A percentile compares a stretch with the other conserved stretches of the same genome.
Evolutionary conservation across 352 stramenopile species (phyloP).

Genomic region (Phytophthora colocasiae): DNA sequence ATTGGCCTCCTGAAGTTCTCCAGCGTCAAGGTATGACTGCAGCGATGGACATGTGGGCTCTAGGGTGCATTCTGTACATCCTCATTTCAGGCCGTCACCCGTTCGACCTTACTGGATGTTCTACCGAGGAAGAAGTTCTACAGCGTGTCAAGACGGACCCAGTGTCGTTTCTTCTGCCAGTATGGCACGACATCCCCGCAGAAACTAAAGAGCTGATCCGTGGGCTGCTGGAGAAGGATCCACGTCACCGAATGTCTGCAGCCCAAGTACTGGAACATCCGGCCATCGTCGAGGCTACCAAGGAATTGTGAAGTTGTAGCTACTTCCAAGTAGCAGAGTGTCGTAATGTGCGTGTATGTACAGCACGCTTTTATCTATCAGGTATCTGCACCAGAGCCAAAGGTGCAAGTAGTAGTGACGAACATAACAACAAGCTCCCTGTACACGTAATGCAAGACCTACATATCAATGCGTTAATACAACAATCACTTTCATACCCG

Average conservation of each 20-base stretch:
- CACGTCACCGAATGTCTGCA: slow-evolving; percentile 50
- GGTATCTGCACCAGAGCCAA: slow-evolving; percentile 1
- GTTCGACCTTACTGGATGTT: slow-evolving; percentile 86
- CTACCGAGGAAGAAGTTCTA: slow-evolving; percentile 81
- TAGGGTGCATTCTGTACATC: slow-evolving; percentile 91
- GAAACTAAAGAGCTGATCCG: slow-evolving; percentile 74
- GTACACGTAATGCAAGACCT: slow-evolving; percentile 14
- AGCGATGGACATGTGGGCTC: slow-evolving; percentile 90
- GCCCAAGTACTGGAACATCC: slow-evolving; percentile 59
- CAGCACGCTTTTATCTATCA: slow-evolving; percentile 33
- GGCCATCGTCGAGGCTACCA: slow-evolving; percentile 34
- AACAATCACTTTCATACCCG: too few relatives aligned
- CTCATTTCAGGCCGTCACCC: slow-evolving; percentile 85
- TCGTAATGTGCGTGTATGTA: slow-evolving; percentile 10
- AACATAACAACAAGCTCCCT: slow-evolving; percentile 13
- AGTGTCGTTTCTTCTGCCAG: slow-evolving; percentile 62
- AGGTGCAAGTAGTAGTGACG: slow-evolving; percentile 4
- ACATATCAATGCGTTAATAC: too few relatives aligned
- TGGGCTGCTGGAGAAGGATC: slow-evolving; percentile 80
- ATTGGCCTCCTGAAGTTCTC: slow-evolving; percentile 87
- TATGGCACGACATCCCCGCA: slow-evolving; percentile 58
- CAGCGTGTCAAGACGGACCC: slow-evolving; percentile 56
- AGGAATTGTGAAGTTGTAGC: slow-evolving; percentile 32
- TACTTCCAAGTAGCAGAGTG: slow-evolving; percentile 7
- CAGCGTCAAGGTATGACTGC: slow-evolving; percentile 56